Percentiles rank a stretch among this genome's conserved stretches.
Conservation (phyloP, 352 stramenopile species). For the Phytophthora cajani region DNA sequence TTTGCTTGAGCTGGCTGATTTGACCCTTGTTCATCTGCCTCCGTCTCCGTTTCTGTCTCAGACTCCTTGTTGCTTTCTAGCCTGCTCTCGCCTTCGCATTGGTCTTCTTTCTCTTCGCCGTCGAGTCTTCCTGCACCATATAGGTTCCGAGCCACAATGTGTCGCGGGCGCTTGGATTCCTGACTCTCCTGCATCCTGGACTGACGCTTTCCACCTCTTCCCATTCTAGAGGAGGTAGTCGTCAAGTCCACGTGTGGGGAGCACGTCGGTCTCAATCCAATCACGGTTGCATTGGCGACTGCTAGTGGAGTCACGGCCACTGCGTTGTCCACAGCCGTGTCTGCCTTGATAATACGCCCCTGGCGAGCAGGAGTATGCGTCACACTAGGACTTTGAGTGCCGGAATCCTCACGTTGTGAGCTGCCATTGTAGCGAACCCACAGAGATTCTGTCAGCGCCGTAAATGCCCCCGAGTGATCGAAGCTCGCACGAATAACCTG, state of each 20-base stretch:
- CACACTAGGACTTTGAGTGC: background rate
- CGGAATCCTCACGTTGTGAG: background rate
- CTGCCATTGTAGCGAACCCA: conserved; percentile 17
- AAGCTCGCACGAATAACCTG: conserved; percentile 64
- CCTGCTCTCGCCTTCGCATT: conserved; percentile 3
- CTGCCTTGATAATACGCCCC: conserved; percentile 1
- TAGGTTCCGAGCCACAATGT: conserved; percentile 29
- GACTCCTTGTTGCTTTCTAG: conserved; percentile 10
- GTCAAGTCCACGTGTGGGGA: conserved; percentile 33
- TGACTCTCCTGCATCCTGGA: background rate
- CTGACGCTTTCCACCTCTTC: conserved; percentile 32
- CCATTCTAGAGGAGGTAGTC: conserved; percentile 21
- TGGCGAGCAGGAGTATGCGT: conserved; percentile 9
- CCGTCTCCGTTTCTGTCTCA: conserved; percentile 35
- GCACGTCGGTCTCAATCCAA: conserved; percentile 16
- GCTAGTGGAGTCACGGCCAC: conserved; percentile 21
- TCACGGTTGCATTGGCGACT: conserved; percentile 3
- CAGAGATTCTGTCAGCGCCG: conserved; percentile 18
- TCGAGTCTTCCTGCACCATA: conserved; percentile 27
- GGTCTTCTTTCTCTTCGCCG: conserved; percentile 13
- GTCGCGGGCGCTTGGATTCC: conserved; percentile 22
- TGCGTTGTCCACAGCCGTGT: background rate
- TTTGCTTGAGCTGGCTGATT: background rate
- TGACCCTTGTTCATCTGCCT: conserved; percentile 35
- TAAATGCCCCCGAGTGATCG: conserved; percentile 30